Evolutionary conservation across 805 yeast genomes (phyloP).

Genomic region (Myxozyma nipponensis): DNA sequence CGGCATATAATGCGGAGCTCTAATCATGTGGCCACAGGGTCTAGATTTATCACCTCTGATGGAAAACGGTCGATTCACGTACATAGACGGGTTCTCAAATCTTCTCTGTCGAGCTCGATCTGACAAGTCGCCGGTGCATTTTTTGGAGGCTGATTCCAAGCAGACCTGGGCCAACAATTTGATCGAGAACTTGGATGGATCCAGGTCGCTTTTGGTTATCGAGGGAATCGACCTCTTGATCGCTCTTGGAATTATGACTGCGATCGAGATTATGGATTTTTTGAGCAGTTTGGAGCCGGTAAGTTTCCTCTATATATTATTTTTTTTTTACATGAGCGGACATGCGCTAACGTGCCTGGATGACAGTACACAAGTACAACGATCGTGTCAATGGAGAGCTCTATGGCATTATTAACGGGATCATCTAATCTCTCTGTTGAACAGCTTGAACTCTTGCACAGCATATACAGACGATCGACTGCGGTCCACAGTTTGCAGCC

Average conservation of each 20-base stretch:
- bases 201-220: conserved; percentile 6
- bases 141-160: conserved; percentile 2
- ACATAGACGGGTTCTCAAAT: conserved; percentile 14
- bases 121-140: not conserved
- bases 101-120: not conserved
- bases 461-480: conserved; percentile 7
- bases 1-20: not conserved
- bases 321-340: not conserved
- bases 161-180: conserved; percentile 8
- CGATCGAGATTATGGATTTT: conserved; percentile 3
- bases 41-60: conserved; percentile 1
- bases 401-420: not conserved
- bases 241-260: conserved; percentile 5
- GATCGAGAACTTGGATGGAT: not conserved
- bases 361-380: not conserved
- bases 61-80: conserved; percentile 2
- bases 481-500: conserved; percentile 25
- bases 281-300: conserved; percentile 14
- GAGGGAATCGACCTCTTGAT: conserved; percentile 22
- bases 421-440: not conserved
- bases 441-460: conserved; percentile 2
- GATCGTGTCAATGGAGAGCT: not conserved
- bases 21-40: conserved; percentile 8
- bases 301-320: not conserved
- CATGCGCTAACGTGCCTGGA: not conserved